These are phyloP conservation scores for Leccinum variicolor DNA, from an alignment of 768 basidiomycete species.

Conservation along the genomic window DNA sequence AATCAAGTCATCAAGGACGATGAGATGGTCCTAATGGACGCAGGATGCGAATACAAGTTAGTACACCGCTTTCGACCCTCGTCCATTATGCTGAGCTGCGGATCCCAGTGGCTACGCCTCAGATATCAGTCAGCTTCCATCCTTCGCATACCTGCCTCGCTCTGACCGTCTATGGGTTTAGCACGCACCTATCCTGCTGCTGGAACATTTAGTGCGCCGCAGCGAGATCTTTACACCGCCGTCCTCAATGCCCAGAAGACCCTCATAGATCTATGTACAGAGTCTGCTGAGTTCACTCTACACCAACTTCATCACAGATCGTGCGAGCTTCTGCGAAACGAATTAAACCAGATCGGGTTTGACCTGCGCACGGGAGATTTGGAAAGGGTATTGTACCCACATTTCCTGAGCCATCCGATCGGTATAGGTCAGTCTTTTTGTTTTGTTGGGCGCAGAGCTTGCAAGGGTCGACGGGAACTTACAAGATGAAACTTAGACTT, in stretches of 20 bases:
- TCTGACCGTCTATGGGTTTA: constrained; percentile 27
- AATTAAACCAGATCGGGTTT: constrained; percentile 65
- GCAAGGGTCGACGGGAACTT: constrained; percentile 7
- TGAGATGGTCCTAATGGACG: constrained; percentile 85
- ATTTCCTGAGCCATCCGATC: constrained; percentile 88
- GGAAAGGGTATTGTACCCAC: constrained; percentile 79
- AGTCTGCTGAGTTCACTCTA: constrained; percentile 53
- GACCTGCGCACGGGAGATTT: constrained; percentile 50
- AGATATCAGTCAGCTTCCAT: constrained; percentile 70
- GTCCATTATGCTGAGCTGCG: constrained; percentile 4
- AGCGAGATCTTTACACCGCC: constrained; percentile 81
- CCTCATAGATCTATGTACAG: constrained; percentile 59
- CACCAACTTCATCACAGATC: constrained; percentile 77
- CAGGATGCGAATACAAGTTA: constrained; percentile 90
- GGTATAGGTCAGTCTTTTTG: constrained; percentile 64
- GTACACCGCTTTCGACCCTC: constrained; percentile 18
- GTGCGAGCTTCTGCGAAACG: constrained; percentile 60
- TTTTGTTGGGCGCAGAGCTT: neutral
- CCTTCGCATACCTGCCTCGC: neutral
- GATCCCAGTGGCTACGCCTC: constrained; percentile 79
- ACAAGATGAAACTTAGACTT: constrained; percentile 53
- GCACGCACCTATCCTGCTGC: constrained; percentile 87
- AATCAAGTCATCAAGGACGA: constrained; percentile 67
- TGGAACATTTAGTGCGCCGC: constrained; percentile 74
- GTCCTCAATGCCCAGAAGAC: constrained; percentile 71